Evolutionary conservation across 1,284 basidiomycete genomes (phyloP).

Genomic region (Tylopilus sp.): DNA sequence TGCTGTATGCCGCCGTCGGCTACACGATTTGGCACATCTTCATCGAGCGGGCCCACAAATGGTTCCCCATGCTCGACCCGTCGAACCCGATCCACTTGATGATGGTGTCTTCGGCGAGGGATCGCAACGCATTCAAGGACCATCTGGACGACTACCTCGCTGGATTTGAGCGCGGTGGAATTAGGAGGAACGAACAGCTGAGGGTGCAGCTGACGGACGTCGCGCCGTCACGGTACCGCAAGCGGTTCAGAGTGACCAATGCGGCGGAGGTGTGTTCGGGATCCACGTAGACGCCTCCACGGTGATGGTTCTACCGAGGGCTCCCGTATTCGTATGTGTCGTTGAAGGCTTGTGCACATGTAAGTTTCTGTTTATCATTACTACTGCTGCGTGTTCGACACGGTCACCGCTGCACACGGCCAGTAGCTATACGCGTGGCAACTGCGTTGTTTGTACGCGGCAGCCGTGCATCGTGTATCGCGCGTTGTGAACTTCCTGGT

Average conservation of each 20-base stretch:
- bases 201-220: not conserved
- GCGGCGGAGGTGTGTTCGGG: not conserved
- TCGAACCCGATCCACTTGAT: conserved; percentile 19
- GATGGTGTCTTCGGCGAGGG: conserved; percentile 12
- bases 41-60: not conserved
- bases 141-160: not conserved
- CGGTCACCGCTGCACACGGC: no score
- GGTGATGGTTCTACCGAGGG: not conserved
- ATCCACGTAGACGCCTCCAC: not conserved
- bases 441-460: no score
- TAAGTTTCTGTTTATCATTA: not conserved
- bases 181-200: not conserved
- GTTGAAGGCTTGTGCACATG: no score
- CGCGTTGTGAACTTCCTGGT: no score
- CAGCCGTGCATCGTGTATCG: no score
- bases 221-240: not conserved
- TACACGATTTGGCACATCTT: conserved; percentile 13
- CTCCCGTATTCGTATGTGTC: no score
- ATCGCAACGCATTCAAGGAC: not conserved
- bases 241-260: not conserved
- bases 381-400: no score
- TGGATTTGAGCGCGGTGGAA: conserved; percentile 1
- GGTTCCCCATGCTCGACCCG: conserved; percentile 8
- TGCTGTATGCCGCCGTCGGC: conserved; percentile 6
- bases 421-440: no score